These are phyloP conservation scores for Myxozyma sirexii DNA, from an alignment of 805 yeast genomes.

Conservation along the genomic window DNA sequence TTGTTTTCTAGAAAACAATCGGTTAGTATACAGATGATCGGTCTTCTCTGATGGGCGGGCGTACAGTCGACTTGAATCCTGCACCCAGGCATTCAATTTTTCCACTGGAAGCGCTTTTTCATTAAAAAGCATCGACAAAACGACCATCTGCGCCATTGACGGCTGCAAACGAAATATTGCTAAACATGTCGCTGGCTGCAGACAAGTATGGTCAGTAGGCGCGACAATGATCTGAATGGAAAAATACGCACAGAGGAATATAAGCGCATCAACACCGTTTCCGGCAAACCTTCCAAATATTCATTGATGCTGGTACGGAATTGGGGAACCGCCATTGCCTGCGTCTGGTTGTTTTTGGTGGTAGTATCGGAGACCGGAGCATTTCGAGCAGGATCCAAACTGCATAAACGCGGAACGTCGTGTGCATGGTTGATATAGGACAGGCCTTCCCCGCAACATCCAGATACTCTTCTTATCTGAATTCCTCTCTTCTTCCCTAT, in stretches of 20 bases:
- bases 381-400: not conserved
- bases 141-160: slow-evolving; percentile 81
- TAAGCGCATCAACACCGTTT: slow-evolving; percentile 76
- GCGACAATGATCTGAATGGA: slow-evolving; percentile 1
- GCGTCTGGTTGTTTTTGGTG: not conserved
- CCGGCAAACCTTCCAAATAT: slow-evolving; percentile 87
- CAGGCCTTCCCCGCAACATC: not conserved
- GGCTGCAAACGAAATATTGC: slow-evolving; percentile 91
- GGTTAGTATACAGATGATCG: not conserved
- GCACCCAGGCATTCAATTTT: slow-evolving; percentile 77
- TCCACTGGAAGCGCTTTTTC: slow-evolving; percentile 69
- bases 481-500: not conserved
- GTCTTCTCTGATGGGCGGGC: slow-evolving; percentile 22
- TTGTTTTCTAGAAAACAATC: slow-evolving; percentile 50
- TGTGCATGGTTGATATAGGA: not conserved
- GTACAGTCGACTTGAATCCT: slow-evolving; percentile 54
- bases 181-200: slow-evolving; percentile 83
- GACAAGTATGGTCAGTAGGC: not conserved
- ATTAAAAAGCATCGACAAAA: slow-evolving; percentile 83
- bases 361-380: not conserved
- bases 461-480: not conserved
- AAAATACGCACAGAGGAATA: slow-evolving; percentile 46
- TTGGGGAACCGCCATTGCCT: slow-evolving; percentile 31
- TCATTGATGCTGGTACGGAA: slow-evolving; percentile 52
- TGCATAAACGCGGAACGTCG: not conserved